Percentiles rank a stretch among this genome's conserved stretches.
These are phyloP conservation scores for Kodamaea suecica DNA, from an alignment of 1,139 yeast genomes.

Conservation along the genomic window DNA sequence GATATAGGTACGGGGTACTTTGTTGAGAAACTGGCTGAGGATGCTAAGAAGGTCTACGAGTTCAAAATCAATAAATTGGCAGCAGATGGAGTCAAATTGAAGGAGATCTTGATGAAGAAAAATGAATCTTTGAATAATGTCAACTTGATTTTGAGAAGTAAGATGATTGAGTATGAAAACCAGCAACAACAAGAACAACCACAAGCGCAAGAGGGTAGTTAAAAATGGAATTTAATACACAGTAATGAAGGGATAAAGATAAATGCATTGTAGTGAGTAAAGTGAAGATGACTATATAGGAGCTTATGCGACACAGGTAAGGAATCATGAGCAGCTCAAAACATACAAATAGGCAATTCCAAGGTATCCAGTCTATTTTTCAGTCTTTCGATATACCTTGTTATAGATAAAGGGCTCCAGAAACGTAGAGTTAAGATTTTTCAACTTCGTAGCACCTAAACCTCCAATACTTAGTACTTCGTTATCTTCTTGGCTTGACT, in stretches of 20 bases:
- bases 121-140: constrained; percentile 50
- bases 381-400: constrained; percentile 21
- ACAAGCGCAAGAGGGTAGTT: neutral
- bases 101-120: constrained; percentile 69
- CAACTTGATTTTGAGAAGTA: constrained; percentile 48
- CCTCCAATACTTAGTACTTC: constrained; percentile 45
- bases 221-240: neutral
- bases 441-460: constrained; percentile 53
- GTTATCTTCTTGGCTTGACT: constrained; percentile 18
- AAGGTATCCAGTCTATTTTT: too few relatives aligned
- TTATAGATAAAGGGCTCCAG: constrained; percentile 54
- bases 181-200: constrained; percentile 19
- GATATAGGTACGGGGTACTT: constrained; percentile 97
- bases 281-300: too few relatives aligned
- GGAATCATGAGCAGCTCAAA: too few relatives aligned
- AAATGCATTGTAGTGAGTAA: too few relatives aligned
- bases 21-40: constrained; percentile 71
- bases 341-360: too few relatives aligned
- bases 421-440: constrained; percentile 42
- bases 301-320: too few relatives aligned
- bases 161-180: constrained; percentile 43
- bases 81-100: constrained; percentile 71
- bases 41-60: constrained; percentile 71
- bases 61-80: constrained; percentile 69
- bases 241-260: too few relatives aligned